Conservation (phyloP, 2,329 filamentous ascomycete genomes). For the Aspergillus sp. region DNA sequence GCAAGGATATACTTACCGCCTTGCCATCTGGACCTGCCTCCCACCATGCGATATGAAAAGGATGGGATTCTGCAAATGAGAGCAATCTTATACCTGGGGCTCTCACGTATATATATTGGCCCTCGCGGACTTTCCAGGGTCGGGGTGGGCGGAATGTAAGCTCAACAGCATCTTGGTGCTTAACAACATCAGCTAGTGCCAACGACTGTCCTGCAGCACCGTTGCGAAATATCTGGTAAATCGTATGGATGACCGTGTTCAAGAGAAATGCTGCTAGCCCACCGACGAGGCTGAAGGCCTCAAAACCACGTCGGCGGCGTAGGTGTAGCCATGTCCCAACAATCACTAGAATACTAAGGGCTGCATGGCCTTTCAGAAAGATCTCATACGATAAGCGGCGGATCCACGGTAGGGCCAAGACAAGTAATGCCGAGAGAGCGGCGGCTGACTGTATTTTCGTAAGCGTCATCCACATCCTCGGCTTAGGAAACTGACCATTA, state of each 20-base stretch:
- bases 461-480: neutral
- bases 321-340: slow-evolving; percentile 2
- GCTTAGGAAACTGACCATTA: slow-evolving; percentile 2
- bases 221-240: slow-evolving; percentile 1
- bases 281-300: neutral
- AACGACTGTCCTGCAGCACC: neutral
- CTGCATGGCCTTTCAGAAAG: neutral
- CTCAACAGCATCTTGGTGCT: slow-evolving; percentile 8
- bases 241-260: neutral
- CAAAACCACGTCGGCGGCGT: neutral
- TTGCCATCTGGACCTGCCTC: slow-evolving; percentile 5
- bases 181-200: slow-evolving; percentile 1
- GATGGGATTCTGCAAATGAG: slow-evolving; percentile 12
- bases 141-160: slow-evolving; percentile 6
- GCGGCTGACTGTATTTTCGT: neutral
- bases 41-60: slow-evolving; percentile 10
- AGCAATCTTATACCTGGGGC: slow-evolving; percentile 3
- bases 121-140: slow-evolving; percentile 9
- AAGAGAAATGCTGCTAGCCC: neutral
- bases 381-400: slow-evolving; percentile 2
- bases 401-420: neutral
- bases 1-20: slow-evolving; percentile 1
- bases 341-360: neutral
- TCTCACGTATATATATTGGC: slow-evolving; percentile 11
- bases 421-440: neutral